phyloP scores from a whole-genome alignment of 768 basidiomycete genomes.

The Candolleomyces aberdarensis region DNA sequence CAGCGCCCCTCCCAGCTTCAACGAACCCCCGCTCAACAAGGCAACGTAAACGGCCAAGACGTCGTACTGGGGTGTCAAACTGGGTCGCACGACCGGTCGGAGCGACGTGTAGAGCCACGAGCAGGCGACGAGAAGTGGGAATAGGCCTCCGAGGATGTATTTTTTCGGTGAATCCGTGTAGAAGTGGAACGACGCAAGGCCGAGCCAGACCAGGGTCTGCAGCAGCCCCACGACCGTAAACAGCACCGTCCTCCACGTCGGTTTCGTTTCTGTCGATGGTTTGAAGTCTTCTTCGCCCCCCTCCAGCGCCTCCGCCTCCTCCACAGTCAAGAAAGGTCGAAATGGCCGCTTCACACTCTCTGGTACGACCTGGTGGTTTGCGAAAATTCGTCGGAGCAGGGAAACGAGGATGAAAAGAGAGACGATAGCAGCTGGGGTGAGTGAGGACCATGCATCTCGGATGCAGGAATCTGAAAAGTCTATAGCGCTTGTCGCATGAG shows the following conservation, averaged over 20 bases:
- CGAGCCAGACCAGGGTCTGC: slow-evolving; percentile 58
- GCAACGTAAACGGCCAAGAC: slow-evolving; percentile 56
- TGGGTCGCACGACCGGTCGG: slow-evolving; percentile 51
- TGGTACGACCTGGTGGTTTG: slow-evolving; percentile 20
- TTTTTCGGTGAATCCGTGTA: slow-evolving; percentile 29
- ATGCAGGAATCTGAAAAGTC: slow-evolving; percentile 48
- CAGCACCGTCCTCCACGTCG: slow-evolving; percentile 61
- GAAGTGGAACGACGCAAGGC: slow-evolving; percentile 52
- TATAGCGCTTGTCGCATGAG: slow-evolving; percentile 18
- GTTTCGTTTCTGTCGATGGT: slow-evolving; percentile 24
- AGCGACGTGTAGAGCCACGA: slow-evolving; percentile 68
- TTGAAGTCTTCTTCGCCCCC: slow-evolving; percentile 18
- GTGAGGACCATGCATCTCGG: slow-evolving; percentile 48
- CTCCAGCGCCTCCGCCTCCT: slow-evolving; percentile 54
- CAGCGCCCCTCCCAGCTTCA: slow-evolving; percentile 51
- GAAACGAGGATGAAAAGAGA: slow-evolving; percentile 35
- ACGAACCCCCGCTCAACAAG: slow-evolving; percentile 40
- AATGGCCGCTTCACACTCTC: slow-evolving; percentile 31
- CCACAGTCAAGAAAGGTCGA: slow-evolving; percentile 42
- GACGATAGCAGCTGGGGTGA: slow-evolving; percentile 47
- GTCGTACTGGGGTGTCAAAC: slow-evolving; percentile 59
- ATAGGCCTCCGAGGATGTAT: slow-evolving; percentile 29
- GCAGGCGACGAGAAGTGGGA: slow-evolving; percentile 44
- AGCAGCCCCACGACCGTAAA: slow-evolving; percentile 54
- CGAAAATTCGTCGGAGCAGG: not conserved